Evolutionary conservation across 164 flowering plant genomes (phyloP).

Genomic region (Sedum album): DNA sequence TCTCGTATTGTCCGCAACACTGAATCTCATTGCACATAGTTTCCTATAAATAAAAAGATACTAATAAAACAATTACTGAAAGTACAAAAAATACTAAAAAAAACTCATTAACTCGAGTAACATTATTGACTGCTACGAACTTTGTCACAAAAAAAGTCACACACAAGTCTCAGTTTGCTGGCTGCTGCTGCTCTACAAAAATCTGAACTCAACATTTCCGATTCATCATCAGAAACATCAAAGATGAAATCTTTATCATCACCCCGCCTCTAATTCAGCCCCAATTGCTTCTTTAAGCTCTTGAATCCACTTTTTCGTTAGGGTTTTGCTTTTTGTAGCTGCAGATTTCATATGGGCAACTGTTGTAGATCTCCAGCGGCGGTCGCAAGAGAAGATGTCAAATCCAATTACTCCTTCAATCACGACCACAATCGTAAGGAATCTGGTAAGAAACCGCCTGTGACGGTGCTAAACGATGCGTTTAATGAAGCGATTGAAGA

Average conservation of each 20-base stretch:
- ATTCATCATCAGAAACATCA: background rate
- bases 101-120: no score
- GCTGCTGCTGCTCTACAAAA: background rate
- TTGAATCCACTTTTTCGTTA: background rate
- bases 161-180: slow-evolving; percentile 16
- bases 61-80: no score
- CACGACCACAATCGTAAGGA: background rate
- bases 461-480: background rate
- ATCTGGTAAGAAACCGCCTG: background rate
- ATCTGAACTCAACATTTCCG: background rate
- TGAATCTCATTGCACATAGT: no score
- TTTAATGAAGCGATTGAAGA: slow-evolving; percentile 14
- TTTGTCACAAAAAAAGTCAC: background rate
- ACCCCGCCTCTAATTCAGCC: background rate
- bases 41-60: no score
- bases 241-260: slow-evolving; percentile 6
- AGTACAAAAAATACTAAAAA: background rate
- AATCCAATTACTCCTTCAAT: background rate
- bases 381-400: slow-evolving; percentile 7
- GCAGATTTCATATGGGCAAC: background rate
- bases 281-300: background rate
- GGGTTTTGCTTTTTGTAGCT: background rate
- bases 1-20: no score
- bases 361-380: slow-evolving; percentile 8
- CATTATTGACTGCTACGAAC: no score